Base-by-base conservation (phyloP, 192 early-diverging fungal species). In the Entrophospora sp. region DNA sequence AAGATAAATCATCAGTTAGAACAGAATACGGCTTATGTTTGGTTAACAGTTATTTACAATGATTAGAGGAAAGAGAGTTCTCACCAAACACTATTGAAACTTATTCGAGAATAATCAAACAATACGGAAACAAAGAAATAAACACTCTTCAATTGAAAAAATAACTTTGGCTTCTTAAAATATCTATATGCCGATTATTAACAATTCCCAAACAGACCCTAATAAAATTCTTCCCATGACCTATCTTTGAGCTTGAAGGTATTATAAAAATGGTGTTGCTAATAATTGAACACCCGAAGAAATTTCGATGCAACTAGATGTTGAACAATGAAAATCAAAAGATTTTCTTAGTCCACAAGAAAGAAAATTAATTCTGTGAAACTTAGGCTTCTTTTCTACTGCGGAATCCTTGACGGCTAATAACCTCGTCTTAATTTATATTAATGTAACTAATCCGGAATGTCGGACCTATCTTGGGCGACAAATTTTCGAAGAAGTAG, bases 191-290 rank as follows among this genome's bases (percentile, higher is more conserved):
- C n/a, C 48, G 5, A 49, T 49, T 49, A 10, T 49, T 49, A n/a
- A n/a, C 18, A 10, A 5, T 49, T 49, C 48, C 48, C 48, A 49
- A 24, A 49, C 48, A 10, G 48, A 49, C 20, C 48, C 48, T 5
- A 49, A 49, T 24, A 49, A 49, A n/a, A 49, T 49, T 49, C 18
- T 49, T 5, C 48, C 48, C 7, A 49, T 49, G 48, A 49, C 5
- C 5, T 49, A 49, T 22, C 18, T 49, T 5, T 49, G 48, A 22
- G 48, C 48, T 24, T n/a, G 48, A 6, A 49, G 18, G 18, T 49
- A 49, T 49, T 49, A 49, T 49, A 49, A 49, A 49, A n/a, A 49
- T 49, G 48, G 48, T 49, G 18, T 49, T 49, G 48, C 48, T 49
- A 49, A 49, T 49, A 49, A 49, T 49, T 49, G 48, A n/a, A n/a